These are phyloP conservation scores for Batkoa obscura DNA, from an alignment of 371 early-diverging fungal genomes.

Conservation along the genomic window DNA sequence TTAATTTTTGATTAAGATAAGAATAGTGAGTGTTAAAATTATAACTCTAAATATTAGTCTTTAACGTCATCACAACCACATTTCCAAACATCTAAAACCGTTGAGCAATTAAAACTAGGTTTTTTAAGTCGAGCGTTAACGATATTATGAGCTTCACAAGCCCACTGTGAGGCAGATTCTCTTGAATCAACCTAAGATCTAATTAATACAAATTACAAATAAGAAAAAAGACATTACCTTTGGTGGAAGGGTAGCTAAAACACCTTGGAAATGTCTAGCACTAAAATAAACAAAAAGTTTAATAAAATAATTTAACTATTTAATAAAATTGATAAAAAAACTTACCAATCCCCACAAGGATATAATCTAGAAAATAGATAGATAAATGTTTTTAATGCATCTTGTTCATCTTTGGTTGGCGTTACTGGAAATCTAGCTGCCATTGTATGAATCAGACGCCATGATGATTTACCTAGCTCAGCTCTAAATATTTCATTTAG, in stretches of 20 bases:
- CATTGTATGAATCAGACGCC: conserved; percentile 92
- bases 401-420: conserved; percentile 62
- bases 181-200: conserved; percentile 27
- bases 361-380: conserved; percentile 73
- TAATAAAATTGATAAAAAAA: not conserved
- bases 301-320: not conserved
- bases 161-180: conserved; percentile 68
- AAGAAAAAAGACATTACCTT: conserved; percentile 18
- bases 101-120: conserved; percentile 71
- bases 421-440: conserved; percentile 78
- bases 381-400: conserved; percentile 62
- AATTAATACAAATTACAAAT: not conserved
- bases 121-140: conserved; percentile 86
- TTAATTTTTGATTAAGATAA: too few species aligned
- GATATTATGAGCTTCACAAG: conserved; percentile 89
- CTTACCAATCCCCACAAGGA: conserved; percentile 95
- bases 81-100: conserved; percentile 67
- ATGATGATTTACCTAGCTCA: conserved; percentile 65
- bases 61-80: conserved; percentile 60
- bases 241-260: conserved; percentile 76
- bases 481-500: conserved; percentile 23
- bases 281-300: conserved; percentile 16
- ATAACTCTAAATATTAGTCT: not conserved
- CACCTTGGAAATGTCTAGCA: conserved; percentile 63
- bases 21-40: too few species aligned